phyloP scores from a whole-genome alignment of 306 rosid genomes.

The Mimosa bimucronata region DNA sequence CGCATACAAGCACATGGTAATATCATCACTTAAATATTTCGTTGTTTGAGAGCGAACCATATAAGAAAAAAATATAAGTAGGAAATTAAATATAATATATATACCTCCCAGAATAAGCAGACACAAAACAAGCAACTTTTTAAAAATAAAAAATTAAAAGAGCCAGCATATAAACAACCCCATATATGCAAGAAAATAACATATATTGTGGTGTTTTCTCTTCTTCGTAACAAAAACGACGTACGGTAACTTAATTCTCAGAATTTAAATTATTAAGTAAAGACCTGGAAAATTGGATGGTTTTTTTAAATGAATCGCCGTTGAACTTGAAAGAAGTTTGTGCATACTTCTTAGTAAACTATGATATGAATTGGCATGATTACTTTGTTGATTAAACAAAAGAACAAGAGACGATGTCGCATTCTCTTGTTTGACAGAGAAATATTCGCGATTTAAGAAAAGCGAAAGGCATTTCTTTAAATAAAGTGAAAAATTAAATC shows the following conservation, averaged over 20 bases:
- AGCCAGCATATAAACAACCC: no score
- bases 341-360: background rate
- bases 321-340: background rate
- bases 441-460: background rate
- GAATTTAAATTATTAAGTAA: background rate
- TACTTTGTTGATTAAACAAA: slow-evolving; percentile 8
- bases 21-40: background rate
- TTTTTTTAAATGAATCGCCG: background rate
- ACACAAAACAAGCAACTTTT: background rate
- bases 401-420: slow-evolving; percentile 11
- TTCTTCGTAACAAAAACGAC: background rate
- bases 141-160: no score
- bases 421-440: background rate
- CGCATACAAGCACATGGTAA: background rate
- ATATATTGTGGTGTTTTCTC: background rate
- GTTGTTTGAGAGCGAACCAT: background rate
- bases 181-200: background rate
- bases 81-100: background rate
- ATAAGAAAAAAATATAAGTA: no score
- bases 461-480: background rate
- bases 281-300: background rate
- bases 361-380: slow-evolving; percentile 8
- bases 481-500: background rate
- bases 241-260: background rate
- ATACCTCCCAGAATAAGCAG: background rate